Conservation (phyloP, 176 grass and related monocot species). For the Zea mays region DNA sequence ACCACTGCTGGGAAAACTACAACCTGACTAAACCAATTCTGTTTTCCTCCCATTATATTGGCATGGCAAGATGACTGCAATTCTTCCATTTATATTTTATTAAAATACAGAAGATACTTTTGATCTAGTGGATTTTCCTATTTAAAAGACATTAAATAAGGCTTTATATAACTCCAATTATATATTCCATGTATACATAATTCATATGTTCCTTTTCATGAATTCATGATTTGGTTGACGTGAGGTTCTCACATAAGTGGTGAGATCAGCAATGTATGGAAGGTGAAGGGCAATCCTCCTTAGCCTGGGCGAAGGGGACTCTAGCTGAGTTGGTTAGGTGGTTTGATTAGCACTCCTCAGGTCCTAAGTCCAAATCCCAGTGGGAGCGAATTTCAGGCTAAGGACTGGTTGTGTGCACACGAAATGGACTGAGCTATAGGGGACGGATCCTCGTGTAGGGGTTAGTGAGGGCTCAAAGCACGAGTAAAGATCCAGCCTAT, state of each 20-base stretch:
- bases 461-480: no score
- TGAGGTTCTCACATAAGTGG: neutral
- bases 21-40: neutral
- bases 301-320: no score
- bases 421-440: no score
- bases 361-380: no score
- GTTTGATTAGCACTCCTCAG: no score
- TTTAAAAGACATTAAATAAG: neutral
- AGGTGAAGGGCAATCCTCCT: neutral
- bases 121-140: neutral
- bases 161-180: neutral
- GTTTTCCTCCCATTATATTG: constrained; percentile 8
- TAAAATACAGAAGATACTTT: constrained; percentile 4
- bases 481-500: no score
- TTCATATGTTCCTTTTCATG: neutral
- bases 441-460: no score
- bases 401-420: no score
- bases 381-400: no score
- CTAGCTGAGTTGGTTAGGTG: no score
- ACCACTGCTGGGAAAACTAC: constrained; percentile 3
- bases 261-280: constrained; percentile 6
- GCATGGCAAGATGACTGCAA: constrained; percentile 17
- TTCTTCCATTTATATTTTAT: neutral
- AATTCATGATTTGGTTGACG: constrained; percentile 11
- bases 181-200: neutral